A percentile compares a stretch with the other conserved stretches of the same genome.
Evolutionary conservation across 371 early-diverging fungal genomes (phyloP).

Genomic region (Mycotypha africana): DNA sequence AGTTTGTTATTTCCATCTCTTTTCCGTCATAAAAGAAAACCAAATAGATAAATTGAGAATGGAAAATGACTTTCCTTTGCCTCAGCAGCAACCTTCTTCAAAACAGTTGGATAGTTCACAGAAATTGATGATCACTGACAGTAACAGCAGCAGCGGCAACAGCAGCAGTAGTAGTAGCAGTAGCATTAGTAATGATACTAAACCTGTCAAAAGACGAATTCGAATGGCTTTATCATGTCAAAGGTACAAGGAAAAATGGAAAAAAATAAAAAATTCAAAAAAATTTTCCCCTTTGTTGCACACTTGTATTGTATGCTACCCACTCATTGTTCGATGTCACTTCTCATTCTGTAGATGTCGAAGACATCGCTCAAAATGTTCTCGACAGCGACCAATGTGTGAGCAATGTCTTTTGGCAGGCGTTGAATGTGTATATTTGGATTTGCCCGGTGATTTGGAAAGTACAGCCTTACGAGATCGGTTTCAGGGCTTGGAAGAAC

Average conservation of each 20-base stretch:
- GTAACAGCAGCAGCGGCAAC: no score
- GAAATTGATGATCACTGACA: no score
- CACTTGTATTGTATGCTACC: no score
- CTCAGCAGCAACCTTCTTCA: no score
- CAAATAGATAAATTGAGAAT: no score
- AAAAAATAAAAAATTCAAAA: not conserved
- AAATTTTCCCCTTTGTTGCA: no score
- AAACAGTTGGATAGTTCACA: no score
- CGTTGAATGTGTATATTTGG: constrained; percentile 29
- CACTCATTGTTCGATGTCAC: not conserved
- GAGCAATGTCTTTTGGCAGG: constrained; percentile 33
- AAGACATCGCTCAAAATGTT: constrained; percentile 42
- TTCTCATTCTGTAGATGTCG: constrained; percentile 25
- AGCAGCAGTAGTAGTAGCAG: no score
- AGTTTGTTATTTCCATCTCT: no score
- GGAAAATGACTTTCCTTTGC: no score
- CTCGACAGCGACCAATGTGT: constrained; percentile 35
- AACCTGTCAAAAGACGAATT: constrained; percentile 31
- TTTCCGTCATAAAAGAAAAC: no score
- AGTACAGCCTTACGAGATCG: constrained; percentile 43
- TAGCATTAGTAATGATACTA: not conserved
- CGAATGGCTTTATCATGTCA: constrained; percentile 44
- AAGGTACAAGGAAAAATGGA: constrained; percentile 18
- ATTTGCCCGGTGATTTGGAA: constrained; percentile 42
- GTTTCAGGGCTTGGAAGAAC: constrained; percentile 37